A percentile compares a stretch with the other conserved stretches of the same genome.
Conservation (phyloP, 495 filamentous ascomycete genomes). For the Tuber calosporum region DNA sequence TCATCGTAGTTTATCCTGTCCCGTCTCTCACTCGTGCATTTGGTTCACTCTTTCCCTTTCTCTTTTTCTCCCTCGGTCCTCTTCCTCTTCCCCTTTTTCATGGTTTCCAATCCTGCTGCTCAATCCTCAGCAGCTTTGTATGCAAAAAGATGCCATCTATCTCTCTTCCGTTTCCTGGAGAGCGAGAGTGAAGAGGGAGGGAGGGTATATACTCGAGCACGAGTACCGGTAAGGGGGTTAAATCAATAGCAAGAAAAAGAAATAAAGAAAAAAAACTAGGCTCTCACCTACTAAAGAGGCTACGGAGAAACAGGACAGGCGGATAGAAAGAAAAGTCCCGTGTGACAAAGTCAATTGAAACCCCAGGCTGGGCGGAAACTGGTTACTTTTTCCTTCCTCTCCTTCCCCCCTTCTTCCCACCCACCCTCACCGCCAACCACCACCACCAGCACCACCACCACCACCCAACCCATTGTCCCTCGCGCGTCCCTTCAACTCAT, state of each 20-base stretch:
- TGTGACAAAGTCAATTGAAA: not conserved
- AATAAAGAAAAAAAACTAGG: not conserved
- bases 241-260: not conserved
- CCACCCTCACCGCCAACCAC: not conserved
- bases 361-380: not conserved
- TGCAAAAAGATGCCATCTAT: not conserved
- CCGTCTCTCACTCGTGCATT: not conserved
- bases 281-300: not conserved
- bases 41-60: slow-evolving; percentile 6
- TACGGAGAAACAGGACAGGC: not conserved
- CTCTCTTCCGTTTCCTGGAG: not conserved
- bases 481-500: not conserved
- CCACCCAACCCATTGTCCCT: not conserved
- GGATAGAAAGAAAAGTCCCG: not conserved
- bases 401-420: not conserved
- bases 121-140: not conserved
- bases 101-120: not conserved
- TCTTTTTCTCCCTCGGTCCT: not conserved
- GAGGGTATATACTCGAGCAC: not conserved
- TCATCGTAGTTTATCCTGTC: not conserved
- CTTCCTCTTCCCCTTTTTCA: slow-evolving; percentile 6
- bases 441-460: not conserved
- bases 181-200: not conserved
- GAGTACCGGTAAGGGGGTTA: too few relatives aligned
- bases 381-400: not conserved